Evolutionary conservation across 140 eudicot species (phyloP).

Genomic region (Eryngium alpinum): DNA sequence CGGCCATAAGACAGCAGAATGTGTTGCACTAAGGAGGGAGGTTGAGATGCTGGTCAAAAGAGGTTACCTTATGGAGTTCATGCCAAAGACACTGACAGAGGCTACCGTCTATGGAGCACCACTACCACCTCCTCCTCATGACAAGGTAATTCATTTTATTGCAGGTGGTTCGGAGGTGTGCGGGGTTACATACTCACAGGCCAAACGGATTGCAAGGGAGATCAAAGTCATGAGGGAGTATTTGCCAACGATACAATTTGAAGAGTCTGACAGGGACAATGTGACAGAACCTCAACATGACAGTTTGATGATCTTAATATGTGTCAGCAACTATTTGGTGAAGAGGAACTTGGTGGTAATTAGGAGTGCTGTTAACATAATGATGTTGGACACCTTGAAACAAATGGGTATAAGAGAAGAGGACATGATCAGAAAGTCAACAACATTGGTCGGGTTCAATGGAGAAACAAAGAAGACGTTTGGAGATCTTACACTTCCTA

Average conservation of each 20-base stretch:
- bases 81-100: no score
- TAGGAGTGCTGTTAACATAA: not conserved
- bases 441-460: not conserved
- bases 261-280: not conserved
- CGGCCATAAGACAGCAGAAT: not conserved
- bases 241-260: not conserved
- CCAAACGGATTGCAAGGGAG: not conserved
- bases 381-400: not conserved
- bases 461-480: not conserved
- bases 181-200: not conserved
- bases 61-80: no score
- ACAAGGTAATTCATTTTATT: not conserved
- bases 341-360: not conserved
- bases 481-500: not conserved
- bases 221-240: no score
- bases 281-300: not conserved
- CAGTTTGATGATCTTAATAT: not conserved
- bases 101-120: not conserved
- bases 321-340: no score
- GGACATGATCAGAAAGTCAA: not conserved
- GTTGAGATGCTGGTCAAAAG: no score
- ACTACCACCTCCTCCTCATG: not conserved
- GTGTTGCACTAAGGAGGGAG: not conserved
- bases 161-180: not conserved
- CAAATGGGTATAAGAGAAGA: not conserved